phyloP scores from a whole-genome alignment of 176 grass and related monocot genomes.

The Cenchrus fungigraminus region DNA sequence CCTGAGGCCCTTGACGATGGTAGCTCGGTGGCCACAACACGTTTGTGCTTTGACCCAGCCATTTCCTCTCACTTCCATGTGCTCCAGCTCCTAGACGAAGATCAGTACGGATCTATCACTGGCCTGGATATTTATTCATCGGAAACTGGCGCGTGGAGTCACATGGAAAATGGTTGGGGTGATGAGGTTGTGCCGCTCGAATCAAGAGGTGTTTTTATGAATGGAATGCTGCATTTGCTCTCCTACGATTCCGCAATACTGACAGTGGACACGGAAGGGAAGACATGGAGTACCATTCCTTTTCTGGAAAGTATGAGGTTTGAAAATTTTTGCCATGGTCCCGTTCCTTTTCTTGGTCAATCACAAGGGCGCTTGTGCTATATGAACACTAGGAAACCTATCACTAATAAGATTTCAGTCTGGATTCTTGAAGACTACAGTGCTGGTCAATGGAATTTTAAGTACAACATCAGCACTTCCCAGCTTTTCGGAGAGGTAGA shows the following conservation, averaged over 20 bases:
- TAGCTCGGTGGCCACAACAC: neutral
- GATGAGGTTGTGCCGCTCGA: neutral
- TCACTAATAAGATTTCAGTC: neutral
- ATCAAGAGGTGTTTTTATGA: neutral
- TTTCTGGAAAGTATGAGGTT: slow-evolving; percentile 3
- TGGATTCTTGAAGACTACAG: slow-evolving; percentile 5
- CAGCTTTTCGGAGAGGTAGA: slow-evolving; percentile 5
- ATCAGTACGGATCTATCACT: neutral
- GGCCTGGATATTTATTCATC: slow-evolving; percentile 13
- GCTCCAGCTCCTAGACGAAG: neutral
- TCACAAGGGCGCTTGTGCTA: neutral
- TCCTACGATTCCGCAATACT: neutral
- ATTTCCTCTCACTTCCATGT: neutral
- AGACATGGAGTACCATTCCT: slow-evolving; percentile 5
- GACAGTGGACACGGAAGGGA: slow-evolving; percentile 5
- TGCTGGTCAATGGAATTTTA: neutral
- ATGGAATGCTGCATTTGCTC: neutral
- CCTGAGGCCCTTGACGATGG: neutral
- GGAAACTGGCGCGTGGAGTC: neutral
- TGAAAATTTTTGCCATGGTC: neutral
- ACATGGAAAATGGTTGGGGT: neutral
- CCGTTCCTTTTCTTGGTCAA: neutral
- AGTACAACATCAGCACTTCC: slow-evolving; percentile 21
- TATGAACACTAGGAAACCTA: neutral
- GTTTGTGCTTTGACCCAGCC: neutral